Conservation (phyloP, 371 early-diverging fungal species). For the Rhizomucor pusillus region DNA sequence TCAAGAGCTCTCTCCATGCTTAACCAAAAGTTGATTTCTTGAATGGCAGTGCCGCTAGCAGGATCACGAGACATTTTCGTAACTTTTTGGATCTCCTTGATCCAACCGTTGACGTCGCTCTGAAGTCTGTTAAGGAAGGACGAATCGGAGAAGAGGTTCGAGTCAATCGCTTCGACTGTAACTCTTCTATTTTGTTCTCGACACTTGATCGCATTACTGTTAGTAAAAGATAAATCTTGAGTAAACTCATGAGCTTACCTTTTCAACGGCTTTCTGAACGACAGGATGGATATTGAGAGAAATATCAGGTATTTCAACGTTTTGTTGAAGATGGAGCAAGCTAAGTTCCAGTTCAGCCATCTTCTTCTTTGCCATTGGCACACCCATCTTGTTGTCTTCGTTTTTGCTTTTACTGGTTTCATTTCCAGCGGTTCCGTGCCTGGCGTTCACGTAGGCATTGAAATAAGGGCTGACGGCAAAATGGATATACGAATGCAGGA, state of each 20-base stretch:
- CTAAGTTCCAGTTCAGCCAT: constrained; percentile 97
- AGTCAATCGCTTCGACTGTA: constrained; percentile 73
- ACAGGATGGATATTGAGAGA: constrained; percentile 83
- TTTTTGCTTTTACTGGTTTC: constrained; percentile 48
- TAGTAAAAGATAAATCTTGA: background rate
- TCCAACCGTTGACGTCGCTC: constrained; percentile 96
- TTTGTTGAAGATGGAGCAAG: constrained; percentile 93
- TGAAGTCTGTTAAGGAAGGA: constrained; percentile 91
- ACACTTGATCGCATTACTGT: constrained; percentile 35
- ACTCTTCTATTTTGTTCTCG: constrained; percentile 62
- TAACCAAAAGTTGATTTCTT: constrained; percentile 99
- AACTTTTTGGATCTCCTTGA: constrained; percentile 98
- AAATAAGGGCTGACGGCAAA: constrained; percentile 96
- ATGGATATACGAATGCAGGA: constrained; percentile 89
- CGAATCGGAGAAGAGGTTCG: constrained; percentile 71
- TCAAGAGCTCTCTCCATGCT: constrained; percentile 94
- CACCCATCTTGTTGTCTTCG: constrained; percentile 87
- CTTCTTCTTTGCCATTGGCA: constrained; percentile 96
- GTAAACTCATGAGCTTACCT: constrained; percentile 34
- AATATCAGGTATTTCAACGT: constrained; percentile 96
- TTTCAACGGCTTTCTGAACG: constrained; percentile 77
- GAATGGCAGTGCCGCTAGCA: constrained; percentile 87
- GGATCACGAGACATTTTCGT: constrained; percentile 95
- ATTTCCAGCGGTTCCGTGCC: constrained; percentile 50
- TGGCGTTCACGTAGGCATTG: constrained; percentile 86